Percentiles rank a stretch among this genome's conserved stretches.
Evolutionary conservation across 2,329 filamentous ascomycete species (phyloP).

Genomic region (Onygenales sp.): DNA sequence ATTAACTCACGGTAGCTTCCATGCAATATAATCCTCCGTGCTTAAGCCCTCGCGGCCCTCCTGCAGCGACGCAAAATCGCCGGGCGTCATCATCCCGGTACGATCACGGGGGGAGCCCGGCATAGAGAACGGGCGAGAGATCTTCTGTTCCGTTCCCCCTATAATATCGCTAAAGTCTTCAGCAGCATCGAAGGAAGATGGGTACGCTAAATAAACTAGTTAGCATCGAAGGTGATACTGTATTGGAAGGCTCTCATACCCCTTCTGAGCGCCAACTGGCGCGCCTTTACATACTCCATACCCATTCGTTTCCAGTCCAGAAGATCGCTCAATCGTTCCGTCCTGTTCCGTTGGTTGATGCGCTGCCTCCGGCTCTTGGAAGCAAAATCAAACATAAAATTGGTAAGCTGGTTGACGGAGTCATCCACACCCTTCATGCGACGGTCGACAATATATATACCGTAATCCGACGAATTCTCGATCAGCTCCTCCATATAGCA

Average conservation of each 20-base stretch:
- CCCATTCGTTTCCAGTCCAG: constrained; percentile 99
- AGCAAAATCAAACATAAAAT: constrained; percentile 89
- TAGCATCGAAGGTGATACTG: background rate
- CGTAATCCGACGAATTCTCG: constrained; percentile 94
- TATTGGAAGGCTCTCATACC: constrained; percentile 20
- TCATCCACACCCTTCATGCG: constrained; percentile 93
- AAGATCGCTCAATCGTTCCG: constrained; percentile 86
- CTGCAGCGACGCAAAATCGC: constrained; percentile 92
- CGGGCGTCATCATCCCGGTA: constrained; percentile 96
- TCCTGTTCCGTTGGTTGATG: constrained; percentile 97
- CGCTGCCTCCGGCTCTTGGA: constrained; percentile 89
- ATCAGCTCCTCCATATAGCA: constrained; percentile 99
- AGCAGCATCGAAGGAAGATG: constrained; percentile 65
- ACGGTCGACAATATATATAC: constrained; percentile 97
- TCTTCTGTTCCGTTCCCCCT: constrained; percentile 86
- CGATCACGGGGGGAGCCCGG: constrained; percentile 86
- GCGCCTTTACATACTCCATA: constrained; percentile 96
- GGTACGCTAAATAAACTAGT: constrained; percentile 55
- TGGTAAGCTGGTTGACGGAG: constrained; percentile 87
- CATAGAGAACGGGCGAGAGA: constrained; percentile 85
- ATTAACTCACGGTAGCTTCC: constrained; percentile 76
- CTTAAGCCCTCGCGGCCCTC: constrained; percentile 86
- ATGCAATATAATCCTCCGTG: constrained; percentile 96
- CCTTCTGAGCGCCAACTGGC: constrained; percentile 80
- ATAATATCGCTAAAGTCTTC: constrained; percentile 86